Evolutionary conservation across 192 early-diverging fungal genomes (phyloP).

Genomic region (Gonapodya sp.): DNA sequence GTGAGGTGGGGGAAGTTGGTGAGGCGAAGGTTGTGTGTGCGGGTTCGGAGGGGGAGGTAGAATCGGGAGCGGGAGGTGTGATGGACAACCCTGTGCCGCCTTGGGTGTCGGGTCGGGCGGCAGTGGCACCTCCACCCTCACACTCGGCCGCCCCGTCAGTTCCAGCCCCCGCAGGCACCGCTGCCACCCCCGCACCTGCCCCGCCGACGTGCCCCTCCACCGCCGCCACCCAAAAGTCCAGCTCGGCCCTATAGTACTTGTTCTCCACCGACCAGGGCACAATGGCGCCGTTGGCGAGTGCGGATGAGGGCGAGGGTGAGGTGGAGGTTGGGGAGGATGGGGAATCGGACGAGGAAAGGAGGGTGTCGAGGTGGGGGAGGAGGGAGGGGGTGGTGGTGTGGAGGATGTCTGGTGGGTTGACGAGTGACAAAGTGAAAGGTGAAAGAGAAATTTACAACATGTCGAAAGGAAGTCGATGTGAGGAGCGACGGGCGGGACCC

Average conservation of each 20-base stretch:
- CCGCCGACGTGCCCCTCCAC: background rate
- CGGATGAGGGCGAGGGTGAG: too few relatives aligned
- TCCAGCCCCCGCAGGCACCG: background rate
- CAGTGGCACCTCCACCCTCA: background rate
- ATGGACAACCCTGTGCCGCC: background rate
- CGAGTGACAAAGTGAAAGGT: background rate
- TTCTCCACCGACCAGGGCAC: slow-evolving; percentile 1
- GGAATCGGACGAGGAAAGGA: background rate
- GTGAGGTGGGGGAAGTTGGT: background rate
- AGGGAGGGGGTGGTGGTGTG: background rate
- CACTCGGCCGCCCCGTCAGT: background rate
- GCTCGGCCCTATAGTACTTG: background rate
- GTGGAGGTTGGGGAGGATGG: background rate
- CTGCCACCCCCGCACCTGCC: background rate
- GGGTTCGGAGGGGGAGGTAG: too few relatives aligned
- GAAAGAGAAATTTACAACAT: background rate
- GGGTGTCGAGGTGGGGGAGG: background rate
- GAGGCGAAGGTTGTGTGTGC: background rate
- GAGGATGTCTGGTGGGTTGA: background rate
- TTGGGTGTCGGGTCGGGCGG: background rate
- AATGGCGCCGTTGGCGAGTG: background rate
- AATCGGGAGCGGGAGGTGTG: too few relatives aligned
- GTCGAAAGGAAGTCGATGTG: too few relatives aligned
- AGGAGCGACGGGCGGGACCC: too few relatives aligned
- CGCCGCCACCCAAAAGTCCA: slow-evolving; percentile 8